Conservation (phyloP, 2,329 filamentous ascomycete genomes). For the Nemania diffusa region DNA sequence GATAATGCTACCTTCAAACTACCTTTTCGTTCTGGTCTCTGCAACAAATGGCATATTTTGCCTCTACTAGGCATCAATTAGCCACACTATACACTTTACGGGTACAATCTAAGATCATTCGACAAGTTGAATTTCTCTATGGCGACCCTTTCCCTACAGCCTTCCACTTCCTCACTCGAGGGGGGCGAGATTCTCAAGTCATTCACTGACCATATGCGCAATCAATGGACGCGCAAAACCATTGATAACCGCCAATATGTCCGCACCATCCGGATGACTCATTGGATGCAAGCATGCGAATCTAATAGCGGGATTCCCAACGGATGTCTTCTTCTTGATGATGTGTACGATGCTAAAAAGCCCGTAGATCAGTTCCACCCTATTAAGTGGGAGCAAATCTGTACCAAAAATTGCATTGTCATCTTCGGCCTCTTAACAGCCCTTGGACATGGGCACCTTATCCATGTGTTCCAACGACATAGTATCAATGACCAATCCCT, state of each 20-base stretch:
- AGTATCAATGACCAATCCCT: not conserved
- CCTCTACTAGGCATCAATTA: not conserved
- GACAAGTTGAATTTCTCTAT: not conserved
- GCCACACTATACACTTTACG: too few relatives aligned
- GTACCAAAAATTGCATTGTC: slow-evolving; percentile 2
- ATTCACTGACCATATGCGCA: slow-evolving; percentile 6
- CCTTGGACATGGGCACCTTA: slow-evolving; percentile 16
- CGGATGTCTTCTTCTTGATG: slow-evolving; percentile 18
- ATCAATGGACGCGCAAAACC: slow-evolving; percentile 10
- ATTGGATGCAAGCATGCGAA: slow-evolving; percentile 17
- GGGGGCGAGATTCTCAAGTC: slow-evolving; percentile 1
- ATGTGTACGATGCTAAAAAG: slow-evolving; percentile 2
- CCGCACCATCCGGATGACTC: slow-evolving; percentile 1
- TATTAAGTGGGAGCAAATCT: slow-evolving; percentile 16
- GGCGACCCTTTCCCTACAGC: not conserved
- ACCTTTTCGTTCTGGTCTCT: not conserved
- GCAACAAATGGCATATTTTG: not conserved
- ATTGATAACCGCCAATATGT: slow-evolving; percentile 10
- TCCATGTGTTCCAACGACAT: slow-evolving; percentile 3
- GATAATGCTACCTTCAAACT: not conserved
- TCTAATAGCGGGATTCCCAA: not conserved
- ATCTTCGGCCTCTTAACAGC: slow-evolving; percentile 13
- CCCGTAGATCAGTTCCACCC: not conserved
- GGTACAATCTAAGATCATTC: not conserved
- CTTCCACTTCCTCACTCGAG: not conserved